Evolutionary conservation across 2,329 filamentous ascomycete genomes (phyloP).

Genomic region (Aspergillus fumigatus): DNA sequence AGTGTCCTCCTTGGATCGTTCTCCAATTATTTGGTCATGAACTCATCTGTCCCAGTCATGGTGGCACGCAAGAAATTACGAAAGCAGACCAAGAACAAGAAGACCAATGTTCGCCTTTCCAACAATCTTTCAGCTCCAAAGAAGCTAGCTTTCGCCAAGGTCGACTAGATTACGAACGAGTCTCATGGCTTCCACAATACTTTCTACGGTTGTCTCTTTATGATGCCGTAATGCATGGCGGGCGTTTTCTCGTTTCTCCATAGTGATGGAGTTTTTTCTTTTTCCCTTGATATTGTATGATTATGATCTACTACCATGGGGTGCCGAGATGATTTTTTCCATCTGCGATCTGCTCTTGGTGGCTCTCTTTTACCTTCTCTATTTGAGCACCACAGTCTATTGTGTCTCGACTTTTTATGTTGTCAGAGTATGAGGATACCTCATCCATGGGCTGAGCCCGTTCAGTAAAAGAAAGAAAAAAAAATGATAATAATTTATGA

Average conservation of each 20-base stretch:
- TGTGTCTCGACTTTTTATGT: background rate
- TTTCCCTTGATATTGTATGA: slow-evolving; percentile 5
- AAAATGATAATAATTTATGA: background rate
- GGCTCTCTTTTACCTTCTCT: background rate
- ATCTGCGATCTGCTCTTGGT: background rate
- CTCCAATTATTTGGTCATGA: slow-evolving; percentile 94
- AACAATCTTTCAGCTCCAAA: slow-evolving; percentile 76
- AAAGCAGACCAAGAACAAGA: slow-evolving; percentile 79
- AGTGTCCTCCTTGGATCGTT: slow-evolving; percentile 94
- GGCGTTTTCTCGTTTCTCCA: background rate
- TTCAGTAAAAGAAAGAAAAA: background rate
- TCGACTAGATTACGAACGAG: slow-evolving; percentile 52
- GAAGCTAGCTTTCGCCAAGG: slow-evolving; percentile 66
- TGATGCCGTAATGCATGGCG: slow-evolving; percentile 2
- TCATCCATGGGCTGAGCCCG: background rate
- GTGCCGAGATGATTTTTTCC: background rate
- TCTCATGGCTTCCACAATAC: background rate
- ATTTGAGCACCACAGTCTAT: background rate
- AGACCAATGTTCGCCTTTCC: slow-evolving; percentile 65
- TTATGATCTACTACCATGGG: slow-evolving; percentile 3
- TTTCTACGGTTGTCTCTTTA: slow-evolving; percentile 5
- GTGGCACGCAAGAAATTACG: slow-evolving; percentile 85
- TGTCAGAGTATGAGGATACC: background rate
- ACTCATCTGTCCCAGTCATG: slow-evolving; percentile 96
- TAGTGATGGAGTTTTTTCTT: background rate